These are phyloP conservation scores for Dittrichia graveolens DNA, from an alignment of 129 eudicot species.

Conservation along the genomic window DNA sequence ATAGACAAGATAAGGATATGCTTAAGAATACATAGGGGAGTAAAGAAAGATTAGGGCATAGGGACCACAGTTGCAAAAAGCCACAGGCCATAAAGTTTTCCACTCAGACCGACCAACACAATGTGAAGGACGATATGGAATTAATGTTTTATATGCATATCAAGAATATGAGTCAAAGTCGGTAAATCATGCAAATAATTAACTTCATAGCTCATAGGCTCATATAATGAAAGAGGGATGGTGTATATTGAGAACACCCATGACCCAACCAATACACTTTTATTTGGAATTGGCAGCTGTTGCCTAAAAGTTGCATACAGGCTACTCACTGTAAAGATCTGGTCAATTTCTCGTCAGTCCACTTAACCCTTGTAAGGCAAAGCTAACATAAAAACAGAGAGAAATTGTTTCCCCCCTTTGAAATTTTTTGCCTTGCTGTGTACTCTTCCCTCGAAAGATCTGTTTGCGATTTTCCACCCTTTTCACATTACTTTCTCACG, in stretches of 20 bases:
- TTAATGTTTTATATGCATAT: not conserved
- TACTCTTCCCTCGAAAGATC: no score
- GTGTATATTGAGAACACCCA: not conserved
- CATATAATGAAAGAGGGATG: not conserved
- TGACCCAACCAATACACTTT: not conserved
- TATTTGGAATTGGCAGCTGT: not conserved
- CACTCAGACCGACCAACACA: not conserved
- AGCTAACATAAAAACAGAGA: no score
- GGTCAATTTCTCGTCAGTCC: not conserved
- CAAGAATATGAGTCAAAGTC: not conserved
- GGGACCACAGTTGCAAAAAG: conserved; percentile 3
- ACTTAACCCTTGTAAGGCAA: no score
- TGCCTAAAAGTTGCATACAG: not conserved
- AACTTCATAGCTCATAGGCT: not conserved
- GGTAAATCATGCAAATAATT: not conserved
- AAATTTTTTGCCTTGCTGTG: no score
- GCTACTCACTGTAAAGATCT: no score
- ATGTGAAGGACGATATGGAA: conserved; percentile 7
- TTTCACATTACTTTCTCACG: no score
- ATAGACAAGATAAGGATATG: not conserved
- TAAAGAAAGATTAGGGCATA: not conserved
- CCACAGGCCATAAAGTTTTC: not conserved
- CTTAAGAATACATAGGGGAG: not conserved
- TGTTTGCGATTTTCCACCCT: no score
- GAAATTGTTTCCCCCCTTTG: no score